Evolutionary conservation across 2,329 filamentous ascomycete genomes (phyloP), one percentile per base, ranked within the genome.

Genomic region (Fusarium burgessii): DNA sequence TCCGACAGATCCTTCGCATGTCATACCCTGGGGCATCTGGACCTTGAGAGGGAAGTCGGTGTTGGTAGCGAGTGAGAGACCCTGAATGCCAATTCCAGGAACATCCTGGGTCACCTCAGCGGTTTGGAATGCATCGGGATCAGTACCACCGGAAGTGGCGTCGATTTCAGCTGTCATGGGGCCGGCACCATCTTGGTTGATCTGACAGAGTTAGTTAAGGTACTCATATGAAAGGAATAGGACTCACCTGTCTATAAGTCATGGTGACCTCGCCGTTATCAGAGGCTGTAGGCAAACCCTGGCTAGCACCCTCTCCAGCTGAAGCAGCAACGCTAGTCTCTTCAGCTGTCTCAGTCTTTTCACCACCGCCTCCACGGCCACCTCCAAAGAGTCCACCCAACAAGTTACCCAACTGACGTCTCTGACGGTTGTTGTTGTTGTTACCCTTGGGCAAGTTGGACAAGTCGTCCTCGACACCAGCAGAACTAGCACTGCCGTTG

Each of bases 101-200:
- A 91, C 88, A 76, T 92, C 84, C 78, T 88, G 84, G 54, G 83
- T 87, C 66, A 92, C 87, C 56, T 86, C 75, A 18, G 90, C 90
- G 6, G 76, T 79, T 79, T 90, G 77, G 85, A 92, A 92, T 33
- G 90, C 90, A 42, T 80, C 75, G 27, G 85, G 40, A 74, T 91
- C 87, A 7, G 85, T 88, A 58, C 90, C 90, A 36, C 88, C 89
- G 3, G 89, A 91, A 29, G 89, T 90, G 43, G 83, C 80, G 75
- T 92, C 90, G 51, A 92, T 82, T 45, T 83, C 82, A 12, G 90
- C 90, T 33, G 82, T 86, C 50, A 92, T 81, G 3, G 89, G 89
- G 4, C 90, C 90, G 1, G 90, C 90, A 25, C 90, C 90, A 74
- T 92, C 90, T 79, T 92, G 90, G 85, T 92, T 92, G 82, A 92